Evolutionary conservation across 352 stramenopile species (phyloP).

Genomic region (Pythium graminicola): DNA sequence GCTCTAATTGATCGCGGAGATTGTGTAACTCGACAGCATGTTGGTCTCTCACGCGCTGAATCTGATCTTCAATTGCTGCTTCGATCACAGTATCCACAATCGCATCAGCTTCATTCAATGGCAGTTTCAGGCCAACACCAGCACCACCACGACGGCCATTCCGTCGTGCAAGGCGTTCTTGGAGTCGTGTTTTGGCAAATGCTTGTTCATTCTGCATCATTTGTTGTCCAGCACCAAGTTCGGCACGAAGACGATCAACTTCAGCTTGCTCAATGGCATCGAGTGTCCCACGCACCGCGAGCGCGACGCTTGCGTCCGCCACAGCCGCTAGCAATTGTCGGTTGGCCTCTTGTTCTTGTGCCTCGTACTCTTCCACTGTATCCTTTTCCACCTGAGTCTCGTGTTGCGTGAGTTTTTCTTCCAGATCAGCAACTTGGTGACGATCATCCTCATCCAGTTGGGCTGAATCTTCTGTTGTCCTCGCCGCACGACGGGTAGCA

Average conservation of each 20-base stretch:
- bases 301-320: neutral
- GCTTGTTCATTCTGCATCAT: neutral
- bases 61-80: slow-evolving; percentile 6
- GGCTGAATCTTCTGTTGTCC: too few species aligned
- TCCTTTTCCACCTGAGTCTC: neutral
- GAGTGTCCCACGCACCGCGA: neutral
- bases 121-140: neutral
- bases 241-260: neutral
- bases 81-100: slow-evolving; percentile 1
- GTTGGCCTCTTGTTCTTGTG: neutral
- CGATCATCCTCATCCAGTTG: too few species aligned
- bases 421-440: neutral
- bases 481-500: slow-evolving; percentile 9
- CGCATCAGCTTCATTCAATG: neutral
- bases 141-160: neutral
- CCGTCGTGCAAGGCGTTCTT: neutral
- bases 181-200: neutral
- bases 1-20: neutral
- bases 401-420: neutral
- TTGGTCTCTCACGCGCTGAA: slow-evolving; percentile 1
- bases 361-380: neutral
- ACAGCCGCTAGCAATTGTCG: neutral
- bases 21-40: neutral
- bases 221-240: neutral
- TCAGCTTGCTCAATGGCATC: slow-evolving; percentile 3